phyloP scores from a whole-genome alignment of 805 yeast genomes.

The Jamesozyma spencerorum region DNA sequence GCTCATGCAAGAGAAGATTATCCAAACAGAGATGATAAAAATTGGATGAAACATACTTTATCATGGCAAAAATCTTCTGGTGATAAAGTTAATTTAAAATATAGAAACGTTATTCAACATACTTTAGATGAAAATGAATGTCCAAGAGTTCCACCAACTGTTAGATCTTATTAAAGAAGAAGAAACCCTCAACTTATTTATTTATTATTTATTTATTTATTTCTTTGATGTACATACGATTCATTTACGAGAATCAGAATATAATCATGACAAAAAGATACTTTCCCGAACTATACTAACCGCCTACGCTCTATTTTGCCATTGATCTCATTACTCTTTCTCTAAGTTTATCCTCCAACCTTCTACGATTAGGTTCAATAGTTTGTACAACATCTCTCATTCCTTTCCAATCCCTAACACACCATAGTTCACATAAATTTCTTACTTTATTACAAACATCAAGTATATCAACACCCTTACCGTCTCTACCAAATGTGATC shows the following conservation, averaged over 20 bases:
- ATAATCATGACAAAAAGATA: too few species aligned
- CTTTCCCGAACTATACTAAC: too few species aligned
- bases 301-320: too few species aligned
- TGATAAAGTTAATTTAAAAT: constrained; percentile 61
- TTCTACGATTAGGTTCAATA: constrained; percentile 19
- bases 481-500: constrained; percentile 16
- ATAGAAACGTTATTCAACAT: constrained; percentile 74
- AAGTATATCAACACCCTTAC: constrained; percentile 9
- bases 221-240: not conserved
- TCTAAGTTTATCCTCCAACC: constrained; percentile 22
- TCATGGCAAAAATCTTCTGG: constrained; percentile 79
- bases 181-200: not conserved
- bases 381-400: constrained; percentile 16
- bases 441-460: constrained; percentile 23
- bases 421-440: constrained; percentile 22
- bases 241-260: not conserved
- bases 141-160: constrained; percentile 93
- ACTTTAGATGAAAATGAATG: constrained; percentile 90
- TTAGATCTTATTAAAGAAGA: constrained; percentile 69
- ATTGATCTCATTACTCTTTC: constrained; percentile 17
- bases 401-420: constrained; percentile 12
- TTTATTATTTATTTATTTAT: constrained; percentile 7
- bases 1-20: constrained; percentile 98
- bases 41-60: constrained; percentile 97
- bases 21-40: constrained; percentile 88